Conservation (phyloP, 2,329 filamentous ascomycete species). For the Lecanicillium sp. region DNA sequence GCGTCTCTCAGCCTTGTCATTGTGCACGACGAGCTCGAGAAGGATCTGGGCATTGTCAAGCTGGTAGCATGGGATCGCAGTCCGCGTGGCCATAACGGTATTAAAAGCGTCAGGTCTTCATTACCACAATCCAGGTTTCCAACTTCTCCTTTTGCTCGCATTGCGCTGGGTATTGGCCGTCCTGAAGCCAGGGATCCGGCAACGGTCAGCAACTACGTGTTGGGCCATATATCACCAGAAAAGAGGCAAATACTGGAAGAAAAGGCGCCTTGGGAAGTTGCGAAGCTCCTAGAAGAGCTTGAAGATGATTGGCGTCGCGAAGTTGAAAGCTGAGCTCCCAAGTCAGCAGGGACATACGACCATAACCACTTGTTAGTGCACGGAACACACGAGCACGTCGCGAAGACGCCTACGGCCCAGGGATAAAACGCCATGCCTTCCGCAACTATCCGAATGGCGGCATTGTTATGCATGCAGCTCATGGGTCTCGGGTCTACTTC, state of each 20-base stretch:
- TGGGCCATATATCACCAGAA: constrained; percentile 53
- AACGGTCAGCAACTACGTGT: constrained; percentile 69
- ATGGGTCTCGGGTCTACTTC: no score
- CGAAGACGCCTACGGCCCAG: no score
- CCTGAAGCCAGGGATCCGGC: constrained; percentile 59
- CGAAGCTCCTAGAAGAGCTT: constrained; percentile 39
- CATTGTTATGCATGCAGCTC: no score
- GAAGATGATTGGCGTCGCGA: constrained; percentile 29
- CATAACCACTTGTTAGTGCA: no score
- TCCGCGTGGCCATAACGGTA: constrained; percentile 64
- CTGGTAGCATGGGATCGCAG: constrained; percentile 57
- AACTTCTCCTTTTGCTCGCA: constrained; percentile 41
- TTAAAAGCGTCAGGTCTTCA: constrained; percentile 56
- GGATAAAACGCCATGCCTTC: no score
- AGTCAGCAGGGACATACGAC: no score
- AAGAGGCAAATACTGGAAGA: constrained; percentile 45
- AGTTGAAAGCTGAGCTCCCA: constrained; percentile 3
- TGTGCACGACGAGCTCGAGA: constrained; percentile 84
- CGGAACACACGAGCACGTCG: no score
- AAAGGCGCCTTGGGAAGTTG: constrained; percentile 43
- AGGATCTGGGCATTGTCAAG: constrained; percentile 57
- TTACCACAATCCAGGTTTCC: constrained; percentile 36
- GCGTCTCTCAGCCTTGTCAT: constrained; percentile 53
- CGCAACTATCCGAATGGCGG: no score
- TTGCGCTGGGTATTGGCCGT: constrained; percentile 83